Conservation (phyloP, 2,329 filamentous ascomycete species). For the Cordyceps sp. region DNA sequence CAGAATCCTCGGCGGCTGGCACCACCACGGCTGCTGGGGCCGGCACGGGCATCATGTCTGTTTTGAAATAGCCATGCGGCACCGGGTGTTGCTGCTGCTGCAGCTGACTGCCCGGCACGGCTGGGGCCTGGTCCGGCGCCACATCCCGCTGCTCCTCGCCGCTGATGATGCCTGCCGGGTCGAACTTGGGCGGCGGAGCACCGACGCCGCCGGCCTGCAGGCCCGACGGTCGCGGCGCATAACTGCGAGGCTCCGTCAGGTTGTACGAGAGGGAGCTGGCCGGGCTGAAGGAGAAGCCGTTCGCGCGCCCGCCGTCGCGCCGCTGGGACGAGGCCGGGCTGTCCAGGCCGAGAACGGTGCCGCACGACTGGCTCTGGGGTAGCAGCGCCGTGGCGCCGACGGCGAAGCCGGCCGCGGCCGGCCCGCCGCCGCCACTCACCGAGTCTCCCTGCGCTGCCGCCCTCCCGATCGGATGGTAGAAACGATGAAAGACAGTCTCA, state of each 20-base stretch:
- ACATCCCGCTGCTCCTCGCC: not conserved
- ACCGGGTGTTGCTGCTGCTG: too few species aligned
- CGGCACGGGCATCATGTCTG: too few species aligned
- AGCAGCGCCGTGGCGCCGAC: too few species aligned
- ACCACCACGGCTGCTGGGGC: too few species aligned
- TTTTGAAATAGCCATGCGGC: too few species aligned
- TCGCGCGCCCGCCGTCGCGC: not conserved
- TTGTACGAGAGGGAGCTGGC: conserved; percentile 4
- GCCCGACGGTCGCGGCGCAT: conserved; percentile 18
- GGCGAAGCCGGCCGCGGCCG: too few species aligned
- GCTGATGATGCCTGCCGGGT: conserved; percentile 5
- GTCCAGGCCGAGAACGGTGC: conserved; percentile 1
- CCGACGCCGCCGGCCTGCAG: conserved; percentile 7
- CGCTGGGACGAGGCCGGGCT: conserved; percentile 2
- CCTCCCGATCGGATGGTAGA: too few species aligned
- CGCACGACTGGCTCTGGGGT: conserved; percentile 6
- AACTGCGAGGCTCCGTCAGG: conserved; percentile 24
- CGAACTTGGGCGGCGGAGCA: conserved; percentile 23
- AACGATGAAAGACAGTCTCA: too few species aligned
- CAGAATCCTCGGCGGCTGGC: not conserved
- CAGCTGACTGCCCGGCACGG: too few species aligned
- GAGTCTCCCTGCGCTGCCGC: too few species aligned
- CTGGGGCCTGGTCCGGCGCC: not conserved
- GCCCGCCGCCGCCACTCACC: too few species aligned
- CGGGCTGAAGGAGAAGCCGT: conserved; percentile 3